Base-by-base conservation (phyloP, 306 rosid genomes). In the Senna tora region DNA sequence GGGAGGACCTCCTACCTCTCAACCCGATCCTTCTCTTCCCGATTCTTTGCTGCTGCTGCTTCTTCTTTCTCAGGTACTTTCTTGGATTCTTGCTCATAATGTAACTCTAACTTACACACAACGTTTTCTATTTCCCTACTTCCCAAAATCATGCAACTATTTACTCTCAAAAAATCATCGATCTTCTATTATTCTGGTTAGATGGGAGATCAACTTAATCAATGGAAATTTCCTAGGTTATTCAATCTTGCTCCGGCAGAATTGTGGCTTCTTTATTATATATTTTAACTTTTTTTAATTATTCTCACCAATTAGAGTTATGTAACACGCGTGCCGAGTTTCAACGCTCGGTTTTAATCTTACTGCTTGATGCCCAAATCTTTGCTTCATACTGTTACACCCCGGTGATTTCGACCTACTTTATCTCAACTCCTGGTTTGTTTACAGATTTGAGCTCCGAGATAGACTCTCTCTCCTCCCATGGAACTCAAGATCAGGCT, bases 371-470 rank as follows among this genome's bases (percentile, higher is more conserved):
- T 60, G 77, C 8, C 5, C 67, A 9, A 76, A 39, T 66, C 65
- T 32, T 39, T 42, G 61, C 70, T 72, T 38, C n/a, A 20, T 14
- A n/a, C 57, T 41, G 39, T 41, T 71, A 0, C 32, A 47, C 17
- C 57, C 59, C 30, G n/a, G 28, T 47, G 61, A 17, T 78, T 77
- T 76, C 65, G 55, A 47, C 82, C 80, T 65, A 20, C 17, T 71
- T 62, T 42, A n/a, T 16, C 54, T 63, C 17, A 67, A 57, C 46
- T 28, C 10, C 63, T 79, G 42, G 22, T 77, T 80, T 72, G 25
- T 67, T 72, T 67, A 51, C 88, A 87, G 97, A 82, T 86, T 85
- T 79, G 85, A 78, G 73, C 76, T 69, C 59, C 65, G 34, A 55
- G n/a, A 67, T 43, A 39, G 63, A 72, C 72, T 74, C 61, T 57